Conservation (phyloP, 441 rosid genomes). For the Geranium incanum region DNA sequence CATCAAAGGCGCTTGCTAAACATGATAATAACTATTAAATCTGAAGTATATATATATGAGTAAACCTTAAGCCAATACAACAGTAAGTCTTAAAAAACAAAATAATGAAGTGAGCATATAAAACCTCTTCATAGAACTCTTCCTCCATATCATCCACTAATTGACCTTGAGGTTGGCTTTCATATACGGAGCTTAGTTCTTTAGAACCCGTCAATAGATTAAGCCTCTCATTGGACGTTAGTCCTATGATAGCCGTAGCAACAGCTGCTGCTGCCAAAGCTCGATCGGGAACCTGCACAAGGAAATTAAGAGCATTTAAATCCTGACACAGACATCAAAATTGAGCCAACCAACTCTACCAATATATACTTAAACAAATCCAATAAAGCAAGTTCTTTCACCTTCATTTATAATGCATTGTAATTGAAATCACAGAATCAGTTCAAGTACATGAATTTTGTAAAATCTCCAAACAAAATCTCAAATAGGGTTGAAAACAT, state of each 20-base stretch:
- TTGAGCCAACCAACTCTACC: not conserved
- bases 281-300: slow-evolving; percentile 75
- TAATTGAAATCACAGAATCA: not conserved
- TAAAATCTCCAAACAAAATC: not conserved
- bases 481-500: not conserved
- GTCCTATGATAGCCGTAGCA: slow-evolving; percentile 75
- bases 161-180: slow-evolving; percentile 46
- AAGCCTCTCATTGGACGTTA: slow-evolving; percentile 65
- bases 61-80: no score
- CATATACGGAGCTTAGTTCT: slow-evolving; percentile 69
- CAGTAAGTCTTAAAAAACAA: not conserved
- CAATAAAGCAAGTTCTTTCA: not conserved
- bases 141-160: slow-evolving; percentile 63
- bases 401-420: not conserved
- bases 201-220: slow-evolving; percentile 66
- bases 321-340: not conserved
- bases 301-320: slow-evolving; percentile 5
- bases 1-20: not conserved
- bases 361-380: not conserved
- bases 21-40: not conserved
- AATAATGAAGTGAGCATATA: slow-evolving; percentile 1
- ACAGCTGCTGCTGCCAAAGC: slow-evolving; percentile 95
- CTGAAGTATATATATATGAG: not conserved
- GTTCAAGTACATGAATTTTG: not conserved
- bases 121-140: slow-evolving; percentile 81